phyloP scores from a whole-genome alignment of 1,284 basidiomycete genomes.

The Papiliotrema flavescens region DNA sequence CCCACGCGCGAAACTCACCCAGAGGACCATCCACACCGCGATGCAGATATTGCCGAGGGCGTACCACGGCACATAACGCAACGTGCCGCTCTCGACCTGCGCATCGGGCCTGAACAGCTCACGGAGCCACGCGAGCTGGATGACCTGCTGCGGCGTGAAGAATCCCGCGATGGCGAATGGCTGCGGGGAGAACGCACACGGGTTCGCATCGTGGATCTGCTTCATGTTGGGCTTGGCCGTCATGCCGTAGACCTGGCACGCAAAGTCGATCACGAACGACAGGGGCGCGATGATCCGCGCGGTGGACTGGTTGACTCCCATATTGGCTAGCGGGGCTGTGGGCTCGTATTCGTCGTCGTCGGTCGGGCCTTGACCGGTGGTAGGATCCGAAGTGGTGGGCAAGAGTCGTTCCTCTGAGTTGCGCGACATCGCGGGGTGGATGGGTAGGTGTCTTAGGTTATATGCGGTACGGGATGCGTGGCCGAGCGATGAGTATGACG shows the following conservation, averaged over 20 bases:
- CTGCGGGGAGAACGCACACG: conserved; percentile 33
- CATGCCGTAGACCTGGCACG: conserved; percentile 30
- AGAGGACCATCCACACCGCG: conserved; percentile 37
- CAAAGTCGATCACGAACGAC: conserved; percentile 32
- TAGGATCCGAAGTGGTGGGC: conserved; percentile 2
- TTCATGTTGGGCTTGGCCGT: conserved; percentile 35
- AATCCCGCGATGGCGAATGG: conserved; percentile 38
- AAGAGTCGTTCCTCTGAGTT: conserved; percentile 19
- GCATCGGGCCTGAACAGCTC: conserved; percentile 26
- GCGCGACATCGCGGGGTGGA: neutral
- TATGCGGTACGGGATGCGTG: neutral
- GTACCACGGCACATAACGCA: conserved; percentile 33
- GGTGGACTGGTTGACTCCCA: conserved; percentile 36
- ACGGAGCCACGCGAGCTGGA: conserved; percentile 35
- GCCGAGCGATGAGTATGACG: too few relatives aligned
- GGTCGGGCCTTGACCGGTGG: neutral
- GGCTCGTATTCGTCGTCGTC: conserved; percentile 3
- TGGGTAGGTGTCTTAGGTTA: neutral
- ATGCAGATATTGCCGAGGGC: conserved; percentile 34
- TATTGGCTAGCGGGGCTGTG: conserved; percentile 18
- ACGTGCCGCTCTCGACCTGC: conserved; percentile 23
- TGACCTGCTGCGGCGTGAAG: conserved; percentile 37
- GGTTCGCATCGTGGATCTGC: conserved; percentile 32
- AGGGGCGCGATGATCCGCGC: conserved; percentile 28
- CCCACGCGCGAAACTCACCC: conserved; percentile 20